phyloP scores from a whole-genome alignment of 1,139 yeast species.

The Taphrina wiesneri region DNA sequence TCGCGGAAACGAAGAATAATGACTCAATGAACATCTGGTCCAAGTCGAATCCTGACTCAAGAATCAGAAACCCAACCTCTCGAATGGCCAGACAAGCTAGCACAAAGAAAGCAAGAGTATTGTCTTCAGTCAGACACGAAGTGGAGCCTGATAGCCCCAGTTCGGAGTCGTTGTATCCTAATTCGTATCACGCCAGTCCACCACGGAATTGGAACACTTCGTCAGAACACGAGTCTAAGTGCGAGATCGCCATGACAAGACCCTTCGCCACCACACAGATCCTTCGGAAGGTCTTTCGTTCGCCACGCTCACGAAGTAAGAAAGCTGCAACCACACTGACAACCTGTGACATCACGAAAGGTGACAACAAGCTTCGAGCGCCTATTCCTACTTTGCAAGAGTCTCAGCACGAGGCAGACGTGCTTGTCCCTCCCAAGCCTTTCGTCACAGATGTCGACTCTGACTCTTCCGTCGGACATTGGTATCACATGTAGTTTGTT shows the following conservation, averaged over 20 bases:
- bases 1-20: too few relatives aligned
- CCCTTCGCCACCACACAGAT: neutral
- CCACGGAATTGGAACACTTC: neutral
- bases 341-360: neutral
- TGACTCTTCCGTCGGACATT: conserved; percentile 2
- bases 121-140: neutral
- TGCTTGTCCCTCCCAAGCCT: neutral
- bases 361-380: neutral
- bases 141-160: neutral
- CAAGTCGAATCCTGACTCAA: too few relatives aligned
- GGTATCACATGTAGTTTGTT: neutral
- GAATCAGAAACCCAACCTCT: too few relatives aligned
- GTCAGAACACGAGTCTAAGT: neutral
- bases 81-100: too few relatives aligned
- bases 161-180: neutral
- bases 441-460: neutral
- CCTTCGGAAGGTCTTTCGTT: neutral
- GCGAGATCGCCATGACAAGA: neutral
- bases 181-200: neutral
- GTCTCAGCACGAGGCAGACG: neutral
- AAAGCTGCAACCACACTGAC: neutral
- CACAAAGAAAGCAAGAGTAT: too few relatives aligned
- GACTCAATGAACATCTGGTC: too few relatives aligned
- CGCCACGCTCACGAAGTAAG: neutral
- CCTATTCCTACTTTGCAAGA: too few relatives aligned